Evolutionary conservation across 352 stramenopile species (phyloP), one percentile per base, ranked within the genome.

Genomic region (Pythium monospermum): DNA sequence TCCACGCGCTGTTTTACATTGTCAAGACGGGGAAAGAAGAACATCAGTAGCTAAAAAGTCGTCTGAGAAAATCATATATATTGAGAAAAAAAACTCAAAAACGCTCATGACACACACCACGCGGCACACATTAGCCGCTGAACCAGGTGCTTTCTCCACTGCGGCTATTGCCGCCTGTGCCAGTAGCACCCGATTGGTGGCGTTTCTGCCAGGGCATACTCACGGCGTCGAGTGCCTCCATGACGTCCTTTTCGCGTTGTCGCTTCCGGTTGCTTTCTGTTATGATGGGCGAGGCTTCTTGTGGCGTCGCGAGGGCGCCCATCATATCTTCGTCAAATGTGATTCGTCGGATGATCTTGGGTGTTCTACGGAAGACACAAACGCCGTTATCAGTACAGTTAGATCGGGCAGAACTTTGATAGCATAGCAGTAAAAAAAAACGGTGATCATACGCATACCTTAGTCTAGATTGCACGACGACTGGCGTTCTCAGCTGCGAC

Each of bases 21-120:
- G 69, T 94, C 53, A 91, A 88, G 59, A 89, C 79, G 2, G 81
- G 79, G 31, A 87, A 87, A 51, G 81, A 91, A 69, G 78, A 91
- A 53, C 67, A 88, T 49, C 68, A 86, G 59, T 85, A 16, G 18
- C 39, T 45, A 7, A 15, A 35, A 35, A 15, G 30, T 35, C 30
- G 15, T 35, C 30, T 35, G n/a, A n/a, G n/a, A n/a, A n/a, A n/a
- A n/a, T n/a, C n/a, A n/a, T n/a, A n/a, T n/a, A n/a, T n/a, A n/a
- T n/a, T n/a, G n/a, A n/a, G n/a, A n/a, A n/a, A n/a, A n/a, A n/a
- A n/a, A n/a, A n/a, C n/a, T n/a, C n/a, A n/a, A n/a, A n/a, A n/a
- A n/a, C n/a, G n/a, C n/a, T n/a, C n/a, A n/a, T n/a, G n/a, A n/a
- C n/a, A n/a, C n/a, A n/a, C n/a, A n/a, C n/a, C n/a, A n/a, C n/a